Evolutionary conservation across 2,329 filamentous ascomycete genomes (phyloP), one percentile per base, ranked within the genome.

Genomic region (Cordyceps cateniannulata): DNA sequence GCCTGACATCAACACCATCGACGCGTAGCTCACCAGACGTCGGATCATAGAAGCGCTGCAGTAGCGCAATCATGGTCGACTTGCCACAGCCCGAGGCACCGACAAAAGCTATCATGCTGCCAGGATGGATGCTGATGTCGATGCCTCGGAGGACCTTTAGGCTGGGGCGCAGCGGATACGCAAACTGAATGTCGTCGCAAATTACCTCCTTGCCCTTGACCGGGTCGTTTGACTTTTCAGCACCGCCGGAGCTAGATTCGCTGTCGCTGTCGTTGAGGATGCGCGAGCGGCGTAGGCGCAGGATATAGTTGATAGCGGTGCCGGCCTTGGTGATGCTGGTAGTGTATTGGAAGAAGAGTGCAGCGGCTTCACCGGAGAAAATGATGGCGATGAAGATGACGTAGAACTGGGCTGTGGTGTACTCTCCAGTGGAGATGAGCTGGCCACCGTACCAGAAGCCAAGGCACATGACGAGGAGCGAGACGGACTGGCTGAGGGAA

Each of bases 11-110:
- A 5, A 65, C 51, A 1, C 65, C 68, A 20, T 76, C 69, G 42
- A 66, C 65, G 5, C 61, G 60, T 16, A 77, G 63, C 14, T 57
- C 49, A 12, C 75, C 74, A 0, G 66, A 65, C 0, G 64, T 70
- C 0, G 73, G 73, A 14, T 75, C 72, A 63, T 77, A 76, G 63
- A 78, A 79, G 14, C 79, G 72, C 65, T 81, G 73, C 0, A 82
- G 70, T 12, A 81, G 70, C 7, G 79, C 77, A 55, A 88, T 77
- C 60, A 84, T 81, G 3, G 84, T 86, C 0, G 81, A 84, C 65
- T 87, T 87, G 0, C 83, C 83, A 63, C 81, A 84, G 7, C 83
- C 83, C 0, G 80, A 84, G 1, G 81, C 76, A 5, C 83, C 83
- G 0, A 86, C 82, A 8, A 85, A 75, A 3, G 81, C 83, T 1